Conservation (phyloP, 2,329 filamentous ascomycete genomes). For the Fusarium longipes region DNA sequence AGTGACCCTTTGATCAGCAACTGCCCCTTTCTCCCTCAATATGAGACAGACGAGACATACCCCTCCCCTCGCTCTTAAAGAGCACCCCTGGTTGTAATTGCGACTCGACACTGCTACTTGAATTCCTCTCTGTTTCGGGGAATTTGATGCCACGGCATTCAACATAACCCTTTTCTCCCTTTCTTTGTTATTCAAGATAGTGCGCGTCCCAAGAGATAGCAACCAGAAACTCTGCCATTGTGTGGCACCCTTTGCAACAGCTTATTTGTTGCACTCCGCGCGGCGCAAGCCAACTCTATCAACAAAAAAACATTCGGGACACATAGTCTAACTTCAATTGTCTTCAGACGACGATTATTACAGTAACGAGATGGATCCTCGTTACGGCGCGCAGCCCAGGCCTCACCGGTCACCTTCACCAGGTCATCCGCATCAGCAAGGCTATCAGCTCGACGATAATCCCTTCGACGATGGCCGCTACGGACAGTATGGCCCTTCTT, state of each 20-base stretch:
- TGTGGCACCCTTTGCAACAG: conserved; percentile 27
- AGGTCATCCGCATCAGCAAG: conserved; percentile 75
- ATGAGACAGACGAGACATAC: conserved; percentile 40
- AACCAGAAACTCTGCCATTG: no score
- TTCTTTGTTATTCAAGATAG: conserved; percentile 1
- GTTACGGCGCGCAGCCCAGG: conserved; percentile 34
- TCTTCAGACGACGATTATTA: conserved; percentile 68
- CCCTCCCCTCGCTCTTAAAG: conserved; percentile 41
- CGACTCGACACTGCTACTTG: conserved; percentile 14
- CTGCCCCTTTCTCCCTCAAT: conserved; percentile 34
- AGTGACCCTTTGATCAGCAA: conserved; percentile 34
- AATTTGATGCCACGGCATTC: background rate
- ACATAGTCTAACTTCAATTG: conserved; percentile 38
- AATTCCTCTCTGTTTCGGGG: conserved; percentile 1
- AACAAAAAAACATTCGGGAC: conserved; percentile 3
- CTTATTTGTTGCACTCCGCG: conserved; percentile 13
- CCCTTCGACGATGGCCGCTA: conserved; percentile 77
- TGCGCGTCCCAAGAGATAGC: no score
- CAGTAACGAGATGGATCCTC: conserved; percentile 66
- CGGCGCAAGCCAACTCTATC: conserved; percentile 17
- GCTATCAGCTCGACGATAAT: conserved; percentile 86
- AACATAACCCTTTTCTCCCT: background rate
- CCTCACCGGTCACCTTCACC: conserved; percentile 76
- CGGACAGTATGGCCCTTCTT: conserved; percentile 51
- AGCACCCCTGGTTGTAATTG: conserved; percentile 35